phyloP scores from a whole-genome alignment of 495 filamentous ascomycete genomes.

The Talaromyces proteolyticus region DNA sequence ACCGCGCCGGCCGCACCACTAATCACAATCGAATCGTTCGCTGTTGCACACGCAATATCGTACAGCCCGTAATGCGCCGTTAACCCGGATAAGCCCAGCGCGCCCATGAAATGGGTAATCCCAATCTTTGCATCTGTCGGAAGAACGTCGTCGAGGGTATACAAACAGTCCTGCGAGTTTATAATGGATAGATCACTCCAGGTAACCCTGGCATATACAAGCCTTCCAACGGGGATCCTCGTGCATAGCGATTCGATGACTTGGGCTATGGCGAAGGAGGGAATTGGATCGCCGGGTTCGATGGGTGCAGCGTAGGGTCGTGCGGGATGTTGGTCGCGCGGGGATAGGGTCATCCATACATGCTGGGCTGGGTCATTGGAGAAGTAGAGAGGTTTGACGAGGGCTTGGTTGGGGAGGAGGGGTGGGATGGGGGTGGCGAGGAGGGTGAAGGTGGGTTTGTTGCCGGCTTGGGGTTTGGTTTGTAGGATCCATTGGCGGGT shows the following conservation, averaged over 20 bases:
- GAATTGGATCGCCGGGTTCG: conserved; percentile 53
- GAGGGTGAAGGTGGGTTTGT: conserved; percentile 40
- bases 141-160: too few relatives aligned
- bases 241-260: conserved; percentile 29
- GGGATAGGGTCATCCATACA: conserved; percentile 51
- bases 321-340: conserved; percentile 21
- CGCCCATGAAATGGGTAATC: conserved; percentile 42
- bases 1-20: conserved; percentile 42
- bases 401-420: conserved; percentile 45
- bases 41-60: conserved; percentile 26
- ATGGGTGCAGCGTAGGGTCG: conserved; percentile 58
- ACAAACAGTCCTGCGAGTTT: conserved; percentile 23
- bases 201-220: conserved; percentile 27
- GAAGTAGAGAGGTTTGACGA: conserved; percentile 55
- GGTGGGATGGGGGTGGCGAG: conserved; percentile 34
- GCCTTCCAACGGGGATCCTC: conserved; percentile 23
- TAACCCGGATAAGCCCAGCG: conserved; percentile 41
- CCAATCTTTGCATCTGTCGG: conserved; percentile 23
- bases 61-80: conserved; percentile 47
- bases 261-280: conserved; percentile 40
- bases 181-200: conserved; percentile 47
- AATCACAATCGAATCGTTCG: conserved; percentile 40
- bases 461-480: conserved; percentile 25
- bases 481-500: conserved; percentile 32
- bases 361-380: conserved; percentile 69